Base-by-base conservation (phyloP, 768 basidiomycete genomes). In the Psilocybe sp. region DNA sequence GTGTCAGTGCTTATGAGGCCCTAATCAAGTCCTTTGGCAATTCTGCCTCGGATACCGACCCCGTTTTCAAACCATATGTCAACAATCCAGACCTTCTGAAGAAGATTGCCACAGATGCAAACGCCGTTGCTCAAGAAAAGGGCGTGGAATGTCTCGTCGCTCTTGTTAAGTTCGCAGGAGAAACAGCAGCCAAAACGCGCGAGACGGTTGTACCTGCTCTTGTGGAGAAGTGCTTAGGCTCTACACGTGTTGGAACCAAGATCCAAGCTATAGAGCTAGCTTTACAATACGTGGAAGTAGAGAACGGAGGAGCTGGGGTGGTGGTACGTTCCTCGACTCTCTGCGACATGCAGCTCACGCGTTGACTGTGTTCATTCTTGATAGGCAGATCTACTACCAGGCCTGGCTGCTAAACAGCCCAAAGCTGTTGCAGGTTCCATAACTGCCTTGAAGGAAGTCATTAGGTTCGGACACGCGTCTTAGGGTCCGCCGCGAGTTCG, bases 61-160 rank as follows among this genome's bases (percentile, higher is more conserved):
- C 93, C 42, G 89, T 89, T 20, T 98, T 99, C 76, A 85, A 83
- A 60, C 90, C 92, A 11, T 98, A 93, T 68, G 63, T 89, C 52
- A 84, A 80, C 68, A 87, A 87, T 58, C 71, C 83, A 28, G 85
- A 88, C 64, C 69, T 86, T 23, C 79, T 95, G 58, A 92, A 88
- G 80, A 93, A 87, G 70, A 84, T 95, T 60, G 91, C 75, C 33
- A 85, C 84, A 3, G 97, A 99, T 62, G 75, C 93, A 1, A 98
- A 98, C 68, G 97, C 89, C 20, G 96, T 98, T 28, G 95, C 96
- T 10, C 97, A 99, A 69, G 97, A 99, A 75, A 98, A 96, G 65
- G 97, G 91, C 31, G 80, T 98, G 5, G 96, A 98, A 64, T 92
- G 89, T 58, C 70, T 95, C 32, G 82, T 88, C 47, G 77, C 85